These are phyloP conservation scores for Leucosporidium creatinivorum DNA, from an alignment of 768 basidiomycete species.

Conservation along the genomic window DNA sequence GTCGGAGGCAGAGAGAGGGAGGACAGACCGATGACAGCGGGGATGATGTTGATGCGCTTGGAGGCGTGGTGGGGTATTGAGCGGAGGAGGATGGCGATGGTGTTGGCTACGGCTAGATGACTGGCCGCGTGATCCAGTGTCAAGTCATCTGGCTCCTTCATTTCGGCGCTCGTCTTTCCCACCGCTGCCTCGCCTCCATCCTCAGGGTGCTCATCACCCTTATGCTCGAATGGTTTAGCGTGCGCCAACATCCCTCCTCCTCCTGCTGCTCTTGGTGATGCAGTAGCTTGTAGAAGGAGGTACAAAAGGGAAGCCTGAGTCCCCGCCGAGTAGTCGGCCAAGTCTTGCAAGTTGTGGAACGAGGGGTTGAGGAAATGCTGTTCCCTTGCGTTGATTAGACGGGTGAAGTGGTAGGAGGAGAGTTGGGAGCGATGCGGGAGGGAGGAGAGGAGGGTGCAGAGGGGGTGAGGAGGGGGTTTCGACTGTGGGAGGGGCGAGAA, in stretches of 20 bases:
- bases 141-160: constrained; percentile 23
- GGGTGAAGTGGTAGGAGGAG: constrained; percentile 32
- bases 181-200: not conserved
- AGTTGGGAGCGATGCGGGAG: constrained; percentile 21
- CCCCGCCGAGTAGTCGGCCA: constrained; percentile 30
- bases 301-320: constrained; percentile 29
- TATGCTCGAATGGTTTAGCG: constrained; percentile 25
- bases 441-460: constrained; percentile 17
- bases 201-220: constrained; percentile 17
- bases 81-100: constrained; percentile 22
- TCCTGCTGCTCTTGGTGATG: not conserved
- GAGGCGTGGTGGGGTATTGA: constrained; percentile 28
- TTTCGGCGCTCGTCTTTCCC: not conserved
- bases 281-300: constrained; percentile 26
- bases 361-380: constrained; percentile 29
- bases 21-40: constrained; percentile 25
- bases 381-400: constrained; percentile 31
- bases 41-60: constrained; percentile 25
- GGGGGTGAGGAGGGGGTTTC: constrained; percentile 27
- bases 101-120: constrained; percentile 26
- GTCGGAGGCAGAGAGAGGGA: not conserved
- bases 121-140: constrained; percentile 29
- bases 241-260: constrained; percentile 2
- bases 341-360: constrained; percentile 27
- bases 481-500: constrained; percentile 10